These are phyloP conservation scores for Claviceps citrina DNA, from an alignment of 2,329 filamentous ascomycete genomes.

Conservation along the genomic window DNA sequence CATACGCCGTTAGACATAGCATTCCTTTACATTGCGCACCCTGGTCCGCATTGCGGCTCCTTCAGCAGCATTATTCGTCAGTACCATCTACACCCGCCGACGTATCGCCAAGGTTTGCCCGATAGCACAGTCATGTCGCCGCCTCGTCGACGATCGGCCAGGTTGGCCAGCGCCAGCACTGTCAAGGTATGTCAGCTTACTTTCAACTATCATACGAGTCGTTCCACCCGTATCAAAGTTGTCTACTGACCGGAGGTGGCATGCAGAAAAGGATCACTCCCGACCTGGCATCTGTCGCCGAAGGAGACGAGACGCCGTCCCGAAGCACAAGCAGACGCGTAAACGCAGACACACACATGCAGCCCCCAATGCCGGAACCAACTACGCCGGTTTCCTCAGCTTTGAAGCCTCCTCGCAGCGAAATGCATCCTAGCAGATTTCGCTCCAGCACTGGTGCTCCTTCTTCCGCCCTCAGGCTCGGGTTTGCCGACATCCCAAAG, in stretches of 20 bases:
- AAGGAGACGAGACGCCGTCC: slow-evolving; percentile 26
- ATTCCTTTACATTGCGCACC: slow-evolving; percentile 6
- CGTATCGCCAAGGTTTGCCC: background rate
- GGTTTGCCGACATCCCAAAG: slow-evolving; percentile 62
- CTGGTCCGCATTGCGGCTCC: slow-evolving; percentile 4
- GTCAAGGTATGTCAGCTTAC: slow-evolving; percentile 20
- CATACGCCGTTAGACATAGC: slow-evolving; percentile 4
- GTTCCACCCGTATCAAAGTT: background rate
- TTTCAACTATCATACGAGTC: background rate
- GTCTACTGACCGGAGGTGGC: slow-evolving; percentile 3
- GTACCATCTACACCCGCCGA: background rate
- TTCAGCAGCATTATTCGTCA: slow-evolving; percentile 1
- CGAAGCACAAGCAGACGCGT: slow-evolving; percentile 12
- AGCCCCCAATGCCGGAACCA: slow-evolving; percentile 23
- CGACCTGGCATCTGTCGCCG: slow-evolving; percentile 27
- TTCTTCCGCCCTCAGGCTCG: slow-evolving; percentile 67
- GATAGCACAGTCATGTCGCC: slow-evolving; percentile 20
- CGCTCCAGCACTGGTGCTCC: slow-evolving; percentile 61
- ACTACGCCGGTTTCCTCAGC: slow-evolving; percentile 50
- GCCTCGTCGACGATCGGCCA: slow-evolving; percentile 29
- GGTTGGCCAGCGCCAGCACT: slow-evolving; percentile 24
- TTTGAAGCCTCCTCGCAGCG: slow-evolving; percentile 54
- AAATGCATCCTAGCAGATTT: slow-evolving; percentile 83
- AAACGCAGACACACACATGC: slow-evolving; percentile 13
- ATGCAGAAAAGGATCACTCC: slow-evolving; percentile 17